Conservation (phyloP, 2,329 filamentous ascomycete species). For the Pezicula radicicola region DNA sequence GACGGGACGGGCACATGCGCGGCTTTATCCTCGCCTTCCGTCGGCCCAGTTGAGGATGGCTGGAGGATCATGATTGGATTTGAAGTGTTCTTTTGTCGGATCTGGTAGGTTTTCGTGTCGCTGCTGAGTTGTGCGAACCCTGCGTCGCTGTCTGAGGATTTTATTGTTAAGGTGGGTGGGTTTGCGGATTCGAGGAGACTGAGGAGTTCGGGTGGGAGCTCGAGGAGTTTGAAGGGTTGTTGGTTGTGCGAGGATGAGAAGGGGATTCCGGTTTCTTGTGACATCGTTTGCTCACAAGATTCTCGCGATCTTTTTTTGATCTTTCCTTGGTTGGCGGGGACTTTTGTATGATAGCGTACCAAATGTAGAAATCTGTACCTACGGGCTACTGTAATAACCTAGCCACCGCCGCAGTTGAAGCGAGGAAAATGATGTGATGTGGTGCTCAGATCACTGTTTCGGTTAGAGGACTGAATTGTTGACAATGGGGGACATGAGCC, state of each 20-base stretch:
- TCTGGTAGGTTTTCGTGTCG: constrained; percentile 49
- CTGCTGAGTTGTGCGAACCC: constrained; percentile 51
- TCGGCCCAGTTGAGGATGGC: constrained; percentile 24
- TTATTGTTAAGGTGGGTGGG: constrained; percentile 43
- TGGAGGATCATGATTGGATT: constrained; percentile 59
- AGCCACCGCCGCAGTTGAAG: too few relatives aligned
- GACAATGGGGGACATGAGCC: constrained; percentile 10
- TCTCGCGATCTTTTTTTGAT: background rate
- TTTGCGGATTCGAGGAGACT: constrained; percentile 50
- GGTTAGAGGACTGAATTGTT: constrained; percentile 13
- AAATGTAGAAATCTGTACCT: too few relatives aligned
- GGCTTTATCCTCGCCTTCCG: constrained; percentile 13
- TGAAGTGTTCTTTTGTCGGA: constrained; percentile 66
- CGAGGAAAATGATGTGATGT: too few relatives aligned
- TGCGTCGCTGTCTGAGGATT: constrained; percentile 19
- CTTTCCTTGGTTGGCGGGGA: background rate
- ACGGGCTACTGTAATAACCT: too few relatives aligned
- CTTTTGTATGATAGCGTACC: background rate
- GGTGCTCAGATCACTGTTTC: constrained; percentile 6
- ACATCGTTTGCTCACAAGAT: constrained; percentile 18
- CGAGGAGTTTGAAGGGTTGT: constrained; percentile 56
- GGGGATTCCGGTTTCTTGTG: constrained; percentile 40
- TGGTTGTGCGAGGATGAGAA: constrained; percentile 47
- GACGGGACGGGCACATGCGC: constrained; percentile 30
- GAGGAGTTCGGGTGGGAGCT: constrained; percentile 58